Evolutionary conservation across 805 yeast species (phyloP).

Genomic region (Jamesozyma rosinii): DNA sequence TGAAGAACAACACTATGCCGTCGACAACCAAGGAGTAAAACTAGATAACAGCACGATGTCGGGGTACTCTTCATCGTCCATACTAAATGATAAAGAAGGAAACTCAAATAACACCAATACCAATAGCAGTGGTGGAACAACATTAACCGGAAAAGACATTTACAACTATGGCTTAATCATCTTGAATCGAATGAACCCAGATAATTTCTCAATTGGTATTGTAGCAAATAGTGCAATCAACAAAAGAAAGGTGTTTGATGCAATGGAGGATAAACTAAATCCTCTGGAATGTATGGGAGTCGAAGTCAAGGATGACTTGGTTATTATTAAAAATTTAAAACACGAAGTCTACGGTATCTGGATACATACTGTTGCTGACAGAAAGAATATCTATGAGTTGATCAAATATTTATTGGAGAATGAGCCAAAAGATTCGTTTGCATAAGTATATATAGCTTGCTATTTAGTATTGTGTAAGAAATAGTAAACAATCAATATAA

Average conservation of each 20-base stretch:
- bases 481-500: no score
- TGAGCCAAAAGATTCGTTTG: conserved; percentile 29
- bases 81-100: neutral
- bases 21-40: neutral
- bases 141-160: conserved; percentile 28
- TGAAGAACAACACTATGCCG: conserved; percentile 3
- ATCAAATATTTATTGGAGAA: conserved; percentile 29
- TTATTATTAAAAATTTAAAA: conserved; percentile 56
- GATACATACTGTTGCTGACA: conserved; percentile 62
- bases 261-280: conserved; percentile 18
- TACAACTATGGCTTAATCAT: conserved; percentile 63
- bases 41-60: neutral
- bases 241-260: conserved; percentile 33
- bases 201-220: conserved; percentile 63
- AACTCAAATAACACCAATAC: conserved; percentile 1
- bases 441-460: no score
- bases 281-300: conserved; percentile 46
- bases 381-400: conserved; percentile 47
- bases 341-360: conserved; percentile 73
- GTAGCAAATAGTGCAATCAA: conserved; percentile 44
- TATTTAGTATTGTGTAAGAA: no score
- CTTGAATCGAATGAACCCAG: conserved; percentile 58
- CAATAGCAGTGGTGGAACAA: conserved; percentile 8
- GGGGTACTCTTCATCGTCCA: conserved; percentile 2
- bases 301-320: conserved; percentile 59